These are phyloP conservation scores for Strobilomyces confusus DNA, from an alignment of 768 basidiomycete genomes.

Conservation along the genomic window DNA sequence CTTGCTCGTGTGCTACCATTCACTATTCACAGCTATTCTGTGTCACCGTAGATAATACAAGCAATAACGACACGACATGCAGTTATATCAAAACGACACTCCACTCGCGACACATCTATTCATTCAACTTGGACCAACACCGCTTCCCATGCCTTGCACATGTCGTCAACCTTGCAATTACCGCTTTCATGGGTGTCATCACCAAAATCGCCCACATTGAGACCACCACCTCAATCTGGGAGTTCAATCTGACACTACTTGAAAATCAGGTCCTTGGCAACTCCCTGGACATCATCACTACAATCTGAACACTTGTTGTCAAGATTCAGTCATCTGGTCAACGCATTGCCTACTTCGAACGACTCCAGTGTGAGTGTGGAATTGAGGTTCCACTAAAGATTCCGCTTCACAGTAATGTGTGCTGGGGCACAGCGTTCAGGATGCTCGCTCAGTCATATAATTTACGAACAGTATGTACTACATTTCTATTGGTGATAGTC, in stretches of 20 bases:
- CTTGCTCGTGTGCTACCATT: no score
- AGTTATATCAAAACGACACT: neutral
- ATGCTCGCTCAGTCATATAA: no score
- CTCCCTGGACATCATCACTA: neutral
- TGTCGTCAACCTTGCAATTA: neutral
- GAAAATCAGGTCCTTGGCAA: neutral
- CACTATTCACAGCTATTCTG: neutral
- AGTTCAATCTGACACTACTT: neutral
- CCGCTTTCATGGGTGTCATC: neutral
- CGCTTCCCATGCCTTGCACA: neutral
- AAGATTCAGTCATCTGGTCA: neutral
- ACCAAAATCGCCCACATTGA: neutral
- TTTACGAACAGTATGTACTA: no score
- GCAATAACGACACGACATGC: neutral
- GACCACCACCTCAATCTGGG: neutral
- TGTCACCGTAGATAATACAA: neutral
- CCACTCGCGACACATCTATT: neutral
- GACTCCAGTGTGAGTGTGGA: no score
- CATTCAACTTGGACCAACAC: neutral
- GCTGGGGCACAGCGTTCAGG: no score
- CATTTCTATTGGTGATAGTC: no score
- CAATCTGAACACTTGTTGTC: neutral
- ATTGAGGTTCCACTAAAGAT: no score
- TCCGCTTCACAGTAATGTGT: no score
- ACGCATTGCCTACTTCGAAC: neutral